Conservation (phyloP, 2,329 filamentous ascomycete genomes). For the Lithohypha guttulata region DNA sequence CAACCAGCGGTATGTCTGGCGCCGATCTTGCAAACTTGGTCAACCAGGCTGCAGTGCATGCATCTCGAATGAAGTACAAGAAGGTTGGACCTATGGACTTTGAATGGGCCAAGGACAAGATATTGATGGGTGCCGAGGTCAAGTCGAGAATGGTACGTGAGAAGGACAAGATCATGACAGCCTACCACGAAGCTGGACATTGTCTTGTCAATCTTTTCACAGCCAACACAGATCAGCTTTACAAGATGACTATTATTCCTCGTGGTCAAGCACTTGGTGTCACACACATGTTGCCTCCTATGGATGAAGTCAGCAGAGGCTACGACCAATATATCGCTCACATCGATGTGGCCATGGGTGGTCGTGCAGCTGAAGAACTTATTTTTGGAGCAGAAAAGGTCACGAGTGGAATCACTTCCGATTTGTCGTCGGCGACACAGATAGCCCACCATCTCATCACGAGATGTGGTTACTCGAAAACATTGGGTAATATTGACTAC, state of each 20-base stretch:
- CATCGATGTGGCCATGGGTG: slow-evolving; percentile 73
- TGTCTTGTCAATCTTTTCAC: slow-evolving; percentile 81
- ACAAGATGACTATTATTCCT: slow-evolving; percentile 96
- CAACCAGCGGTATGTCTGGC: slow-evolving; percentile 84
- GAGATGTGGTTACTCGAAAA: slow-evolving; percentile 75
- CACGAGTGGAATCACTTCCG: slow-evolving; percentile 73
- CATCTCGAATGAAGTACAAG: slow-evolving; percentile 72
- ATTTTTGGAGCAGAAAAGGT: slow-evolving; percentile 86
- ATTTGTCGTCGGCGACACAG: slow-evolving; percentile 71
- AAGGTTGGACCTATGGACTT: slow-evolving; percentile 70
- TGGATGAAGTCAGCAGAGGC: slow-evolving; percentile 72
- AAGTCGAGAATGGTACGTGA: slow-evolving; percentile 81
- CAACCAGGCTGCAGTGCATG: slow-evolving; percentile 89
- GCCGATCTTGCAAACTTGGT: slow-evolving; percentile 94
- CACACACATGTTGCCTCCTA: slow-evolving; percentile 77
- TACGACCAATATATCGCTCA: slow-evolving; percentile 70
- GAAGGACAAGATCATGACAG: slow-evolving; percentile 83
- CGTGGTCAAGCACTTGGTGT: slow-evolving; percentile 77
- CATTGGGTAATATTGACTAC: slow-evolving; percentile 83
- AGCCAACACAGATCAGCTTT: slow-evolving; percentile 63
- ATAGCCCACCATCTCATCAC: slow-evolving; percentile 84
- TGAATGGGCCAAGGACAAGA: slow-evolving; percentile 96
- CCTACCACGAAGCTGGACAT: slow-evolving; percentile 92
- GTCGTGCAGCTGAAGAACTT: slow-evolving; percentile 80
- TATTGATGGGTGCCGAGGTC: slow-evolving; percentile 91